These are phyloP conservation scores for Cercophora newfieldiana DNA, from an alignment of 495 filamentous ascomycete species.

Conservation along the genomic window DNA sequence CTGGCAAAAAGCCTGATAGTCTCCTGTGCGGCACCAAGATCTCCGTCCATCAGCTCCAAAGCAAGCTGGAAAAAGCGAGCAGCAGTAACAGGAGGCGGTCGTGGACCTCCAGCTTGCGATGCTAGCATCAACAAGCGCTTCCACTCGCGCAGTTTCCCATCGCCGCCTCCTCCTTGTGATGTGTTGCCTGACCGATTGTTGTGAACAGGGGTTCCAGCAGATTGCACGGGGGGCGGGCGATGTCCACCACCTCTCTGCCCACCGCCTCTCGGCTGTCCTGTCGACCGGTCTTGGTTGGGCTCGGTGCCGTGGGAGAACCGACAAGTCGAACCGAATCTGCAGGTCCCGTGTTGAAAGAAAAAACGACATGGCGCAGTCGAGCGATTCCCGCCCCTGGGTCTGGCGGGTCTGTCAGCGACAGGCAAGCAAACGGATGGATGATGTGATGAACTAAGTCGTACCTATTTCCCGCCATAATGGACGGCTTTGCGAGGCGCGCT, in stretches of 20 bases:
- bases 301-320: not conserved
- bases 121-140: not conserved
- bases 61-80: constrained; percentile 36
- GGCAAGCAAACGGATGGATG: not conserved
- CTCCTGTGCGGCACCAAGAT: constrained; percentile 35
- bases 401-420: not conserved
- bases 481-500: not conserved
- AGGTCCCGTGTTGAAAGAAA: not conserved
- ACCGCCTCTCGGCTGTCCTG: not conserved
- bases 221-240: not conserved
- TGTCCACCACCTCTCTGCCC: no score
- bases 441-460: not conserved
- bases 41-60: constrained; percentile 36
- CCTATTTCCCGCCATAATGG: not conserved
- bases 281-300: not conserved
- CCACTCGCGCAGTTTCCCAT: constrained; percentile 5
- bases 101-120: not conserved
- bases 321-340: not conserved
- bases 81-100: not conserved
- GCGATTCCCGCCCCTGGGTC: not conserved
- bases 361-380: not conserved
- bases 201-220: not conserved
- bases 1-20: constrained; percentile 35
- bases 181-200: not conserved
- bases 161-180: not conserved